Evolutionary conservation across 768 basidiomycete species (phyloP).

Genomic region (Mycena galericulata): DNA sequence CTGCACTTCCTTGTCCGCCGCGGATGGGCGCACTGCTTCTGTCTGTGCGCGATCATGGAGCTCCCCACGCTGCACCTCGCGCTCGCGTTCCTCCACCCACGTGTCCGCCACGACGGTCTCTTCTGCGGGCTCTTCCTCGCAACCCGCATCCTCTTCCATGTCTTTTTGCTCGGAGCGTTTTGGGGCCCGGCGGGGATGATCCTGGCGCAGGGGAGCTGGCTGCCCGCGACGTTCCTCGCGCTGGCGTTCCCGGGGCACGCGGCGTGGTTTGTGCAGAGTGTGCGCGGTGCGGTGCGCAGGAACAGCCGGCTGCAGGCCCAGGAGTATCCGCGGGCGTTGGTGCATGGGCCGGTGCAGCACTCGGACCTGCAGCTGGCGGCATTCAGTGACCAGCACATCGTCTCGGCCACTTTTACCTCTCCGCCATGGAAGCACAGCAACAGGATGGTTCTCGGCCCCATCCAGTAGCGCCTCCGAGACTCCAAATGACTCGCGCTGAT

Average conservation of each 20-base stretch:
- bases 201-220: background rate
- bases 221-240: conserved; percentile 3
- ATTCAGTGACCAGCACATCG: background rate
- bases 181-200: background rate
- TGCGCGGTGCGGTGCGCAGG: conserved; percentile 22
- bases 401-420: background rate
- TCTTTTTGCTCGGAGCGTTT: background rate
- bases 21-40: conserved; percentile 56
- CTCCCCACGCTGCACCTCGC: conserved; percentile 19
- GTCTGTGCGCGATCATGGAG: conserved; percentile 62
- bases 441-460: background rate
- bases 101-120: conserved; percentile 11
- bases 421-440: background rate
- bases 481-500: no score
- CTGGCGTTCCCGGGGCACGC: conserved; percentile 19
- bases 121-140: conserved; percentile 19
- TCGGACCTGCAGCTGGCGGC: background rate
- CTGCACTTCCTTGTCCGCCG: conserved; percentile 52
- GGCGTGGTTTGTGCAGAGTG: conserved; percentile 18
- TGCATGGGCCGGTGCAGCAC: no score
- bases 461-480: background rate
- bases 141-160: conserved; percentile 18
- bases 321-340: no score
- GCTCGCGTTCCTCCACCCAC: conserved; percentile 22
- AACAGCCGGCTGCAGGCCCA: background rate